phyloP scores from a whole-genome alignment of 805 yeast genomes.

The Cyberlindnera sargentensis region DNA sequence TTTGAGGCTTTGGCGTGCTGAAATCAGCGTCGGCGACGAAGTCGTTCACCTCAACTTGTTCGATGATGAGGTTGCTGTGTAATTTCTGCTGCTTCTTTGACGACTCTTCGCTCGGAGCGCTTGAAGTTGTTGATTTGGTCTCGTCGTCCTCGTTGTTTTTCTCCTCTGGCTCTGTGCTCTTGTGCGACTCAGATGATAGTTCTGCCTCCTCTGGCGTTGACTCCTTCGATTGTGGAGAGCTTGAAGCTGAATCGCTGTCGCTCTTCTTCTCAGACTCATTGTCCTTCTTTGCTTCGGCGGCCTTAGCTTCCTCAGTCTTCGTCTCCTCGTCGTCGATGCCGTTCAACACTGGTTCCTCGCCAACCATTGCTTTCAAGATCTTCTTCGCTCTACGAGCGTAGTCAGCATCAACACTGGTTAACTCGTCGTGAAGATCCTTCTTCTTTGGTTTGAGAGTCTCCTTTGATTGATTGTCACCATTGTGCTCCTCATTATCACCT shows the following conservation, averaged over 20 bases:
- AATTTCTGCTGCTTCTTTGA: neutral
- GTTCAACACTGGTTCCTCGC: conserved; percentile 9
- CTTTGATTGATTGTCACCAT: neutral
- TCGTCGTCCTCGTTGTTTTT: neutral
- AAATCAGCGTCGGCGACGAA: conserved; percentile 17
- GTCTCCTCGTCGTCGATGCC: conserved; percentile 17
- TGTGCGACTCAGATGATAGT: neutral
- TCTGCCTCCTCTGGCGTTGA: neutral
- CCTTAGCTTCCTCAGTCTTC: conserved; percentile 4
- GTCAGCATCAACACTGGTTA: conserved; percentile 23
- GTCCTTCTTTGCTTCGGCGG: neutral
- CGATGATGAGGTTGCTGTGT: conserved; percentile 30
- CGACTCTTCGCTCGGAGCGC: conserved; percentile 2
- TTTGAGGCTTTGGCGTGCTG: neutral
- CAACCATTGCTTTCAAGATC: conserved; percentile 16
- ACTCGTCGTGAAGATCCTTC: conserved; percentile 10
- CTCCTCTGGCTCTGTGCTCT: neutral
- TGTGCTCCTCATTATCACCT: neutral
- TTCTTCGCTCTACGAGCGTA: conserved; percentile 22
- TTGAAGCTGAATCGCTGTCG: neutral
- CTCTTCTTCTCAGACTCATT: neutral
- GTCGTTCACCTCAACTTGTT: conserved; percentile 36
- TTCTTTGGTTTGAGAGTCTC: conserved; percentile 6
- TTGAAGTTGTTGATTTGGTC: too few relatives aligned
- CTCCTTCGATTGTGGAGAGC: too few relatives aligned